Evolutionary conservation across 108 stramenopile genomes (phyloP), one percentile per base, ranked within the genome.

Genomic region (Cyclotella cryptica): DNA sequence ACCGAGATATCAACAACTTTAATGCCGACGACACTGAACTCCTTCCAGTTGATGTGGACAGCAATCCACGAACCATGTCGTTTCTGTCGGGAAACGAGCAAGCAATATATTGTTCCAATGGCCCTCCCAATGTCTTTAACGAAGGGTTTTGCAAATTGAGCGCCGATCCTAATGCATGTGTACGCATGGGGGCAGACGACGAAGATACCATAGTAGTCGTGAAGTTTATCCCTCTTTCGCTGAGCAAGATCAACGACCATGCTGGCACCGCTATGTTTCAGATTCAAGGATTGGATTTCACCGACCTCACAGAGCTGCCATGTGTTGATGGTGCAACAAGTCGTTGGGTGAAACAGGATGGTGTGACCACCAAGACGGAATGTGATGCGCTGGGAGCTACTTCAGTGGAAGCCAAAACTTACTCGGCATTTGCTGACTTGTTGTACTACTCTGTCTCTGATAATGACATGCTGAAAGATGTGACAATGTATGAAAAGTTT

Each of bases 51-150:
- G 72, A 73, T 21, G 28, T 21, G 5, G 72, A 73, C 61, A 61
- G 46, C 21, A 73, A 73, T 73, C 72, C 72, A 19, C 72, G 72
- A 14, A 62, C 72, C 47, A 27, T 24, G 17, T 69, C 58, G 7
- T 0, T 4, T 22, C 35, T 69, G 3, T 45, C 66, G 30, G 60
- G 60, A 19, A 58, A 57, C 21, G 68, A 69, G 26, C 66, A 76
- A 24, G 68, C 60, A 9, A 76, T 69, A 15, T 76, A 30, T 39
- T 76, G 75, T 44, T 76, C 75, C 51, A 76, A 76, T 35, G 13
- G 18, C 17, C 39, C 10, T 11, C 66, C 59, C 66, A 76, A 76
- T 66, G 27, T 76, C 5, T 69, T 76, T 27, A 76, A 76, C 22
- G 75, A 76, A 55, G 53, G 39, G 17, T 10, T 21, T 4, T 76